phyloP scores from a whole-genome alignment of 441 rosid genomes.

The Populus tomentosa region DNA sequence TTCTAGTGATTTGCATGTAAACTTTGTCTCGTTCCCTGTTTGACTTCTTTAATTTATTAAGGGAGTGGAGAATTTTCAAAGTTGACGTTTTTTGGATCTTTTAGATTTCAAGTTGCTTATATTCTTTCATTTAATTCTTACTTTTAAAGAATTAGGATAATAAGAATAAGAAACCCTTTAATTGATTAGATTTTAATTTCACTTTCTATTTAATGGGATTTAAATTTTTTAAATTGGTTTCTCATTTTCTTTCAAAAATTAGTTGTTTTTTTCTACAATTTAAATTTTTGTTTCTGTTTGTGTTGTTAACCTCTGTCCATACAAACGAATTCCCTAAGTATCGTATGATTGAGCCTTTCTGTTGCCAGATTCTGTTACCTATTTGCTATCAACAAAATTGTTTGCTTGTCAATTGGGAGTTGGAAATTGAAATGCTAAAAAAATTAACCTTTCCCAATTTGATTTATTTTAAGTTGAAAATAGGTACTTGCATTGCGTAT shows the following conservation, averaged over 20 bases:
- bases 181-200: too few species aligned
- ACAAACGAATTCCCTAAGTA: background rate
- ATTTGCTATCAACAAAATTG: background rate
- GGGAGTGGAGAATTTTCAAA: background rate
- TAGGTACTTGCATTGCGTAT: background rate
- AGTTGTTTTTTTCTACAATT: too few species aligned
- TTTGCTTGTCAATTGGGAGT: background rate
- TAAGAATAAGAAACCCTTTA: too few species aligned
- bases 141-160: too few species aligned
- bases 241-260: background rate
- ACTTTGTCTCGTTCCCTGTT: background rate
- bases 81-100: background rate
- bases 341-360: background rate
- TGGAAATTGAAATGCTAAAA: background rate
- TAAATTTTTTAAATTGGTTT: too few species aligned
- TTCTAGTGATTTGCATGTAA: too few species aligned
- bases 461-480: background rate
- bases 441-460: background rate
- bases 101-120: background rate
- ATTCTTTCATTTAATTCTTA: too few species aligned
- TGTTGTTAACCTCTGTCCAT: background rate
- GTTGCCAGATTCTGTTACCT: background rate
- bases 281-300: too few species aligned
- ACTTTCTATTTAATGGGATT: too few species aligned
- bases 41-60: too few species aligned